phyloP scores from a whole-genome alignment of 495 filamentous ascomycete genomes.

The Penicillium samsonianum region DNA sequence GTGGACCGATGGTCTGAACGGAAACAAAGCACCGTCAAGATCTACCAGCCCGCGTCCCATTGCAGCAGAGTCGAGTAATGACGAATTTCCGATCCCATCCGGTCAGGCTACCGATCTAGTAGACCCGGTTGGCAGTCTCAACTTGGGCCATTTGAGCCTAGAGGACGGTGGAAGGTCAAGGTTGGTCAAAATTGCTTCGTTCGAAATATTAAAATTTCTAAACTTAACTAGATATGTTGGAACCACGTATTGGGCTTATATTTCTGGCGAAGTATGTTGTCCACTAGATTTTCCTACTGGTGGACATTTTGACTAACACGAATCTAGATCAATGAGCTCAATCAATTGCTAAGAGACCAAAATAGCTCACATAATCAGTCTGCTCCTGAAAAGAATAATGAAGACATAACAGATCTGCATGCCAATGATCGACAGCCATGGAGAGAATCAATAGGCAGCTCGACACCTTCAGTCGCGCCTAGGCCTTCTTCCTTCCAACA shows the following conservation, averaged over 20 bases:
- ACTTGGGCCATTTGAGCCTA: conserved; percentile 49
- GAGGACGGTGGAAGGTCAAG: conserved; percentile 50
- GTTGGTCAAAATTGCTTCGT: conserved; percentile 24
- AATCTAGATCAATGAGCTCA: conserved; percentile 48
- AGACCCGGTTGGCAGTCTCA: conserved; percentile 48
- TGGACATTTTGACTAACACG: not conserved
- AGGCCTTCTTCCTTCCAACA: conserved; percentile 34
- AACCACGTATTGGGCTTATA: conserved; percentile 55
- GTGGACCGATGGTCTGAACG: conserved; percentile 16
- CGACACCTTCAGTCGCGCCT: conserved; percentile 9
- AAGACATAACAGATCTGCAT: conserved; percentile 23
- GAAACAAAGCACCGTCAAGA: conserved; percentile 22
- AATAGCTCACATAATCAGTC: conserved; percentile 40
- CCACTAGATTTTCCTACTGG: not conserved
- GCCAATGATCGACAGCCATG: conserved; percentile 20
- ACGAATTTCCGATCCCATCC: conserved; percentile 50
- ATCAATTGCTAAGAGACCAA: conserved; percentile 47
- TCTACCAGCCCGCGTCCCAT: conserved; percentile 39
- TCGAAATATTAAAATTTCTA: not conserved
- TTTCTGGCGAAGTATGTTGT: conserved; percentile 47
- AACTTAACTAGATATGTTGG: conserved; percentile 48
- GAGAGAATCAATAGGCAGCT: conserved; percentile 26
- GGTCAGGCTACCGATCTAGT: conserved; percentile 48
- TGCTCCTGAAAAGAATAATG: conserved; percentile 23
- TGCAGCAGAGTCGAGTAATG: conserved; percentile 38